Conservation (phyloP, 2,329 filamentous ascomycete species). For the Colletotrichum spaethianum region DNA sequence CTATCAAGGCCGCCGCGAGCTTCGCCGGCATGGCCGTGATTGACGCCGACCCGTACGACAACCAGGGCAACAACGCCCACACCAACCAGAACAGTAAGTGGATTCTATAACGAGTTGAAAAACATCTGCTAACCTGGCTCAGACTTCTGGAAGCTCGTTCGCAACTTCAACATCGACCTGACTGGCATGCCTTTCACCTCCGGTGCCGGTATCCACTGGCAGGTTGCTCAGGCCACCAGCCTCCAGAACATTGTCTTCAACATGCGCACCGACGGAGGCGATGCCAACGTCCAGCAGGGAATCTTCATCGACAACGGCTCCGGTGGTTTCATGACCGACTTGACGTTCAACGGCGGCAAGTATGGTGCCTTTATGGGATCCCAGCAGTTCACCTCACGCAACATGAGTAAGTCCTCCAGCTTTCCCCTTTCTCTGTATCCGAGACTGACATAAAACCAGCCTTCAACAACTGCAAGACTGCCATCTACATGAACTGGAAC, state of each 20-base stretch:
- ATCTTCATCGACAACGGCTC: constrained; percentile 90
- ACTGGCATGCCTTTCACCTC: constrained; percentile 72
- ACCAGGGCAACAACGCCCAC: constrained; percentile 79
- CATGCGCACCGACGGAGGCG: constrained; percentile 77
- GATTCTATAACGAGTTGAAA: accelerated
- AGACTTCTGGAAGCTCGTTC: constrained; percentile 85
- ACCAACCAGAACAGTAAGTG: constrained; percentile 76
- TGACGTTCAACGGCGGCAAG: constrained; percentile 86
- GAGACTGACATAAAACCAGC: neutral
- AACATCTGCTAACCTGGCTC: constrained; percentile 50
- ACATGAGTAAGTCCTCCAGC: constrained; percentile 65
- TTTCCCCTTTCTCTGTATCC: neutral
- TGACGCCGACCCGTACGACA: constrained; percentile 87
- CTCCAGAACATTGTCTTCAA: constrained; percentile 87
- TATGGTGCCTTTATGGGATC: constrained; percentile 86
- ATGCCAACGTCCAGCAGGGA: constrained; percentile 78
- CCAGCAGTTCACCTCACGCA: constrained; percentile 90
- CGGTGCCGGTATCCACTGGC: constrained; percentile 86
- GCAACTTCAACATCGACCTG: constrained; percentile 86
- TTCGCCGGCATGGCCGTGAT: constrained; percentile 92
- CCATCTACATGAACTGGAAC: constrained; percentile 92
- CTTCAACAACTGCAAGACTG: constrained; percentile 87
- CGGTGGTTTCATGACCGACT: constrained; percentile 86
- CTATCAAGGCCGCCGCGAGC: constrained; percentile 78
- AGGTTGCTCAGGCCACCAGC: constrained; percentile 86